Evolutionary conservation across 495 filamentous ascomycete genomes (phyloP), one percentile per base, ranked within the genome.

Genomic region (Neurospora sublineolata): DNA sequence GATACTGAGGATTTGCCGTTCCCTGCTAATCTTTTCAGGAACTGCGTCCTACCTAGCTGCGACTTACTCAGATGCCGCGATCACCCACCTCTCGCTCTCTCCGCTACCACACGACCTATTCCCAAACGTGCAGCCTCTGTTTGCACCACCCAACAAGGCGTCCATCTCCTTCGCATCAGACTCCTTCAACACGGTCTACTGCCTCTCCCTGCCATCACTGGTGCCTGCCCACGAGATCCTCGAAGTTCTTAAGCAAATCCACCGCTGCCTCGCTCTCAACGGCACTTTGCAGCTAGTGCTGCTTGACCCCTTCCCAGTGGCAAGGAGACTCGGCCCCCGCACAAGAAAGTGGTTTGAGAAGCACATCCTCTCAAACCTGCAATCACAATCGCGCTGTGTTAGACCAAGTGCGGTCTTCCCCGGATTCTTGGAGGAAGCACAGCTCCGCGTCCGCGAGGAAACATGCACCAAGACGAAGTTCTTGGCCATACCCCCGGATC

Each of bases 261-360:
- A 80, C 38, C 79, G 80, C 33, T 83, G 80, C 39, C 76, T 84
- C 0, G 71, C 76, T 12, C 78, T 78, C 2, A 74, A 75, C 3
- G 84, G 84, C 18, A 76, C 73, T 42, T 46, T 86, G n/a, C 80
- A 84, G 67, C 69, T 86, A 23, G 82, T 78, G 5, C 71, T 87
- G 44, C 81, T 86, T 37, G 85, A 87, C 68, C 83, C 84, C 7
- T 77, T 76, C 27, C 85, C 85, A 8, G 74, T 81, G 9, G 72
- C 81, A 10, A 68, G 78, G 10, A 82, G 82, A 4, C 75, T 85
- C 52, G 85, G 85, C 1, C 83, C 84, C 11, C 76, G 75, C 33
- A 75, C 86, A 68, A 77, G 82, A 42, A 72, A 80, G 16, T 87
- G 85, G 85, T 72, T 87, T 20, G 83, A 85, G 8, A 75, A 82